These are phyloP conservation scores for Lyophyllum atratum DNA, from an alignment of 768 basidiomycete species.

Conservation along the genomic window DNA sequence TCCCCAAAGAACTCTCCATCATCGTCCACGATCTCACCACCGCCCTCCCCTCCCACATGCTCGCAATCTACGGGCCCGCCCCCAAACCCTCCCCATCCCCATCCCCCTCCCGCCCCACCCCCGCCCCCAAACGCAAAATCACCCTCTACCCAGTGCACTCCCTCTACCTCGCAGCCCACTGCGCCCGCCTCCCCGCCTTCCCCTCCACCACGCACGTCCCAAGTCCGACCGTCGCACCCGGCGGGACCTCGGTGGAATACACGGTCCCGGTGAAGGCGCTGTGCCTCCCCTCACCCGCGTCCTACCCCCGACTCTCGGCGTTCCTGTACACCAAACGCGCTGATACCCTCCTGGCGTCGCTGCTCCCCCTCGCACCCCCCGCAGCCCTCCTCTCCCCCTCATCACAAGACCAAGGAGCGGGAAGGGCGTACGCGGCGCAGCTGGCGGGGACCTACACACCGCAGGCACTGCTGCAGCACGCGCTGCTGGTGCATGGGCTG, in stretches of 20 bases:
- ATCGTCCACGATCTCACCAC: conserved; percentile 33
- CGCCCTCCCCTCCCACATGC: conserved; percentile 51
- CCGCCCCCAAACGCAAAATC: conserved; percentile 28
- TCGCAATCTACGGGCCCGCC: conserved; percentile 42
- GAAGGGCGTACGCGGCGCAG: conserved; percentile 27
- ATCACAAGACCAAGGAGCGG: neutral
- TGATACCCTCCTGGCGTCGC: conserved; percentile 48
- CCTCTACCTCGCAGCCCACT: conserved; percentile 68
- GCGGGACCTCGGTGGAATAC: conserved; percentile 6
- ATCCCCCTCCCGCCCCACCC: conserved; percentile 6
- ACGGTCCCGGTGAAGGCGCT: conserved; percentile 63
- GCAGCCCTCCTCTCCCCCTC: conserved; percentile 23
- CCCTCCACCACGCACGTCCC: conserved; percentile 27
- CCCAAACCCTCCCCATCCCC: no score
- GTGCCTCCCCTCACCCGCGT: conserved; percentile 60
- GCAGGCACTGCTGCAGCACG: conserved; percentile 46
- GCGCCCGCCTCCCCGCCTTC: conserved; percentile 61
- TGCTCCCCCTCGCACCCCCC: conserved; percentile 44
- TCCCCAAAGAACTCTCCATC: conserved; percentile 48
- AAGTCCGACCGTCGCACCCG: neutral
- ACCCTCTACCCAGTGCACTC: conserved; percentile 70
- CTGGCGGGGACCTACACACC: conserved; percentile 43
- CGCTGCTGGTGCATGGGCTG: conserved; percentile 63
- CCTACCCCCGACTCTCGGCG: conserved; percentile 58
- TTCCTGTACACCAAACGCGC: conserved; percentile 70